Evolutionary conservation across 176 grass and related monocot species (phyloP).

Genomic region (Otatea glauca): DNA sequence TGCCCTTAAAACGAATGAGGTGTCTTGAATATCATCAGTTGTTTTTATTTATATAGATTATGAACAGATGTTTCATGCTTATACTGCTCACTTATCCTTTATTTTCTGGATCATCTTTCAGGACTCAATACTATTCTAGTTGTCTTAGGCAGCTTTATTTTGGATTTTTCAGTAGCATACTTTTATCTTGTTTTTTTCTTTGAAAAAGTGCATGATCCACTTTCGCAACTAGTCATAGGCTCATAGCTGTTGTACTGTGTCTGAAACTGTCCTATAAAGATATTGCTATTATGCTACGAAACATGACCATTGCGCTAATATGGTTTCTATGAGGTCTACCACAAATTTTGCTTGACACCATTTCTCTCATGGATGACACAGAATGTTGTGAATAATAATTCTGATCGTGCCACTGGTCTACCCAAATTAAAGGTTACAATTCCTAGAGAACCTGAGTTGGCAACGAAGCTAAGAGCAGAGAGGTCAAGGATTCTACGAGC

Average conservation of each 20-base stretch:
- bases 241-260: background rate
- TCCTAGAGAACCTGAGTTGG: conserved; percentile 76
- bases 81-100: background rate
- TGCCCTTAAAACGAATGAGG: no score
- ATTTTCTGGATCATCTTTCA: conserved; percentile 9
- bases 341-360: conserved; percentile 19
- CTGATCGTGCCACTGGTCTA: conserved; percentile 29
- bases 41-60: background rate
- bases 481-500: conserved; percentile 62
- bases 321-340: background rate
- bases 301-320: background rate
- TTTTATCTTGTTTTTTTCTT: background rate
- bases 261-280: background rate
- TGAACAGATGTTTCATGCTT: background rate
- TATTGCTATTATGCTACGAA: conserved; percentile 12
- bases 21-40: no score
- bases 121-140: background rate
- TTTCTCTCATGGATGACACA: conserved; percentile 38
- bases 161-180: background rate
- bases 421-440: conserved; percentile 68
- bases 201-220: background rate
- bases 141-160: background rate
- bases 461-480: conserved; percentile 77
- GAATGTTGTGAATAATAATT: conserved; percentile 31
- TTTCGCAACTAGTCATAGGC: background rate